phyloP scores from a whole-genome alignment of 257 asterid genomes.

The Verbena officinalis region DNA sequence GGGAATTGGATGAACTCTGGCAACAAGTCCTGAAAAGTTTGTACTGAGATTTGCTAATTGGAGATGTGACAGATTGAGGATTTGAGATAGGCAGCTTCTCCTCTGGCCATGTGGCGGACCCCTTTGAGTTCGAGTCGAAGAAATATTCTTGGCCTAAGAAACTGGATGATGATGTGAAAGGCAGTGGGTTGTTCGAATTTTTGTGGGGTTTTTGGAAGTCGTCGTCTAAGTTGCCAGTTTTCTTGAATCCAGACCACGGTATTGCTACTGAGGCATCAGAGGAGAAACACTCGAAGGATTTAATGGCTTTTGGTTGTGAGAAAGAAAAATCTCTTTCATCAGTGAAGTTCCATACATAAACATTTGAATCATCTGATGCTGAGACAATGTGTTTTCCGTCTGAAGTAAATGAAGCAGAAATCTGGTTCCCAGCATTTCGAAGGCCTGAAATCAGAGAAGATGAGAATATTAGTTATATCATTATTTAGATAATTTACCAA shows the following conservation, averaged over 20 bases:
- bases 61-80: slow-evolving; percentile 29
- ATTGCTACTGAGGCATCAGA: slow-evolving; percentile 74
- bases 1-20: slow-evolving; percentile 60
- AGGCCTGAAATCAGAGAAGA: slow-evolving; percentile 45
- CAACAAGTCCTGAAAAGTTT: slow-evolving; percentile 64
- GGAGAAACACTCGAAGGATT: slow-evolving; percentile 70
- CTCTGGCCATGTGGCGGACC: slow-evolving; percentile 96
- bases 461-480: background rate
- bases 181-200: slow-evolving; percentile 37
- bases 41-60: slow-evolving; percentile 64
- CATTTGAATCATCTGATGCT: slow-evolving; percentile 73
- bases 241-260: slow-evolving; percentile 68
- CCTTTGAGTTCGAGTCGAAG: slow-evolving; percentile 57
- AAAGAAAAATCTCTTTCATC: slow-evolving; percentile 33
- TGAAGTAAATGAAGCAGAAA: slow-evolving; percentile 66
- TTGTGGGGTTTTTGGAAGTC: slow-evolving; percentile 23
- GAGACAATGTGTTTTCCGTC: slow-evolving; percentile 82
- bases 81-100: slow-evolving; percentile 75
- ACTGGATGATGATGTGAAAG: slow-evolving; percentile 51
- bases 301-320: slow-evolving; percentile 48
- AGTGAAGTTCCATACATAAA: slow-evolving; percentile 66
- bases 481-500: background rate
- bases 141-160: slow-evolving; percentile 54
- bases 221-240: slow-evolving; percentile 1
- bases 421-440: slow-evolving; percentile 61